phyloP scores from a whole-genome alignment of 148 eudicot genomes.

The Camellia granthamiana region DNA sequence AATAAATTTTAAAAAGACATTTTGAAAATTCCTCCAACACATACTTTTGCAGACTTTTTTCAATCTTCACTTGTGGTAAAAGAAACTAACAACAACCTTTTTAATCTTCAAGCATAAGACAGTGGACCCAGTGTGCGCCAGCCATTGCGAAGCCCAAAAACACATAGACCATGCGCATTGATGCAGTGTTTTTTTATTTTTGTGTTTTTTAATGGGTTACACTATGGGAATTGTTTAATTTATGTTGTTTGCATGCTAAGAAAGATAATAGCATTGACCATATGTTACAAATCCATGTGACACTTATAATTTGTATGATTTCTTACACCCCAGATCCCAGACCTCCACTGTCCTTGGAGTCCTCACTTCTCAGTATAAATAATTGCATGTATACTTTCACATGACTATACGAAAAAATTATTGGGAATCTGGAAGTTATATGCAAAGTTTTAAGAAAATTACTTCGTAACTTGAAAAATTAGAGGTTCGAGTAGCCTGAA shows the following conservation, averaged over 20 bases:
- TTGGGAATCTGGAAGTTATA: no score
- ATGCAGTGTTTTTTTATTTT: not conserved
- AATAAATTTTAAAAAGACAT: no score
- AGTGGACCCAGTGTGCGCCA: not conserved
- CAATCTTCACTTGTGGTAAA: not conserved
- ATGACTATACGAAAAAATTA: no score
- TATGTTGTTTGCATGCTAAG: constrained; percentile 15
- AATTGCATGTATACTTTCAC: no score
- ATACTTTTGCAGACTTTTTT: no score
- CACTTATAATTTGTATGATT: constrained; percentile 18
- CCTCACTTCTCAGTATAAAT: not conserved
- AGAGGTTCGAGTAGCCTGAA: no score
- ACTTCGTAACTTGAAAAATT: no score
- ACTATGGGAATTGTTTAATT: not conserved
- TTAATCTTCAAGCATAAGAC: not conserved
- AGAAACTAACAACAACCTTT: not conserved
- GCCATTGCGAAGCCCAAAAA: not conserved
- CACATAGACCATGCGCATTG: constrained; percentile 17
- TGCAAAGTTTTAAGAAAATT: no score
- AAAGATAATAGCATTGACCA: constrained; percentile 14
- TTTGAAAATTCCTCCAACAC: no score
- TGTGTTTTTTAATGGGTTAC: not conserved
- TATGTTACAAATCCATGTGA: constrained; percentile 17
- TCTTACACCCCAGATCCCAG: constrained; percentile 13
- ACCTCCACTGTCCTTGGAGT: not conserved